Conservation (phyloP, 495 filamentous ascomycete species). For the Penicillium herquei region DNA sequence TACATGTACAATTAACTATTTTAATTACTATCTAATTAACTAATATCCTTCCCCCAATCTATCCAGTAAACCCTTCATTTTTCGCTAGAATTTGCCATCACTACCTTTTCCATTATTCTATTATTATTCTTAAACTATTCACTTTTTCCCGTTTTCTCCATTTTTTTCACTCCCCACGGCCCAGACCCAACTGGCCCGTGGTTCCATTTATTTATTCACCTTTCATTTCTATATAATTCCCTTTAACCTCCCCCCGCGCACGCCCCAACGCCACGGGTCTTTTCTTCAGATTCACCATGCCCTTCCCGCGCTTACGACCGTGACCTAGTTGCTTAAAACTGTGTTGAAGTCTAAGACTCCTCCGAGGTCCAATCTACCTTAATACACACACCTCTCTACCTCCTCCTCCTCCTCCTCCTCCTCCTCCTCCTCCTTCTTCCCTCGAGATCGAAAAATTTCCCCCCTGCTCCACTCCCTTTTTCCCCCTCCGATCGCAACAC, state of each 20-base stretch:
- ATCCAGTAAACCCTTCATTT: not conserved
- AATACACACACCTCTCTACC: not conserved
- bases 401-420: not conserved
- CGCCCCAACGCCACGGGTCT: constrained; percentile 7
- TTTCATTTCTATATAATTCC: constrained; percentile 12
- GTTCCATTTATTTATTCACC: not conserved
- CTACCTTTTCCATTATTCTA: not conserved
- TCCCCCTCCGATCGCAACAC: constrained; percentile 31
- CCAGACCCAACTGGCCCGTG: constrained; percentile 3
- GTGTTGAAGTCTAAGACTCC: too few relatives aligned
- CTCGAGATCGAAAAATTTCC: not conserved
- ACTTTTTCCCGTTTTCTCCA: not conserved
- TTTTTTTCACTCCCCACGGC: constrained; percentile 4
- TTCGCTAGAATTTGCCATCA: not conserved
- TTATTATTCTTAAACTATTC: not conserved
- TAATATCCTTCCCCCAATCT: too few relatives aligned
- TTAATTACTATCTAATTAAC: constrained; percentile 10
- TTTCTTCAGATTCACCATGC: constrained; percentile 18
- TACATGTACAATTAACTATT: too few relatives aligned
- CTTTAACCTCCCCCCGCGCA: constrained; percentile 1
- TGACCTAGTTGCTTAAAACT: too few relatives aligned
- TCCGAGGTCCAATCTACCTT: too few relatives aligned
- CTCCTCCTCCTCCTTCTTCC: not conserved
- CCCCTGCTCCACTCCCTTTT: constrained; percentile 13
- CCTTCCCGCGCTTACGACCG: constrained; percentile 23